Percentiles rank a stretch among this genome's conserved stretches.
phyloP scores from a whole-genome alignment of 1,139 yeast genomes.

The Wickerhamomyces sp. region DNA sequence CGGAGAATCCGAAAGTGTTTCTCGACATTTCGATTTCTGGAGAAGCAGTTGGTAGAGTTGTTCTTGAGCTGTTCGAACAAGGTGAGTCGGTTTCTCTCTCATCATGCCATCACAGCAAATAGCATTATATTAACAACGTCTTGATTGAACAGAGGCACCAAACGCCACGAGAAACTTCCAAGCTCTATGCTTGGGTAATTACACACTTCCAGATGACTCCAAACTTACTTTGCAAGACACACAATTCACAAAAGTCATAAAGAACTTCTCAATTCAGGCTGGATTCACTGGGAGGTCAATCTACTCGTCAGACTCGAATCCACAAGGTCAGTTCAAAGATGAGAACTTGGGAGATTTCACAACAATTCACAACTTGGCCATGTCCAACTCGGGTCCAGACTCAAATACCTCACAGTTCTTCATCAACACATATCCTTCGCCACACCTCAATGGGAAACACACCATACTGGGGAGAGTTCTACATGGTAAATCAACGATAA shows the following conservation, averaged over 20 bases:
- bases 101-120: too few relatives aligned
- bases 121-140: too few relatives aligned
- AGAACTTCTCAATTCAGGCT: conserved; percentile 81
- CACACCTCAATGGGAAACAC: conserved; percentile 72
- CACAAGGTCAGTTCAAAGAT: conserved; percentile 47
- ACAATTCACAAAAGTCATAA: conserved; percentile 63
- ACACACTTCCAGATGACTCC: conserved; percentile 15
- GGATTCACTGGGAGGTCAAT: conserved; percentile 40
- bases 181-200: conserved; percentile 37
- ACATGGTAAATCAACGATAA: conserved; percentile 66
- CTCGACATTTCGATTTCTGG: conserved; percentile 54
- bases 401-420: conserved; percentile 76
- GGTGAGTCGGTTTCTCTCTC: too few relatives aligned
- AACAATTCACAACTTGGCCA: conserved; percentile 50
- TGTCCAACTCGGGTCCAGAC: conserved; percentile 67
- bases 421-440: conserved; percentile 64
- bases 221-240: conserved; percentile 37
- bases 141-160: too few relatives aligned
- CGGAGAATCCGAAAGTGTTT: conserved; percentile 32
- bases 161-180: conserved; percentile 50
- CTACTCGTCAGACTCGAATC: conserved; percentile 21
- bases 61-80: conserved; percentile 56
- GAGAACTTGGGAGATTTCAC: conserved; percentile 52
- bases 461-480: conserved; percentile 66
- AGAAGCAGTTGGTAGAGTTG: conserved; percentile 53